Evolutionary conservation across 192 early-diverging fungal species (phyloP).

Genomic region (Backusella westeae): DNA sequence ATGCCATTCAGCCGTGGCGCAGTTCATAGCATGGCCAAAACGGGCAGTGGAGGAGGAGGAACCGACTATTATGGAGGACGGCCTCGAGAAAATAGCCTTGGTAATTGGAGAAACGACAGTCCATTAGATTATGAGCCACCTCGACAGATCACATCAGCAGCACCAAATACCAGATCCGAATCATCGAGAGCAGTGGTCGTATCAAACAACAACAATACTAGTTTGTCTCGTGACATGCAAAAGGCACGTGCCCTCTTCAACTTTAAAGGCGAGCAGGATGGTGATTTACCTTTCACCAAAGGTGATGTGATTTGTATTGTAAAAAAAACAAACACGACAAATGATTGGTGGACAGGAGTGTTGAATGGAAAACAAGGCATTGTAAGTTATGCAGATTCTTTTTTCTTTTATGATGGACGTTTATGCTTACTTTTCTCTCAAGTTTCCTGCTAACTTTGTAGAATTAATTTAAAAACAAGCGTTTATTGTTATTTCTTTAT

Average conservation of each 20-base stretch:
- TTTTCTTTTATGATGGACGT: not conserved
- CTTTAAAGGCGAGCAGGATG: conserved; percentile 74
- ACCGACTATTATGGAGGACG: not conserved
- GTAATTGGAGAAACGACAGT: not conserved
- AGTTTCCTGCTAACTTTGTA: conserved; percentile 26
- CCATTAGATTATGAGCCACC: not conserved
- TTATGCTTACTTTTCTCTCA: not conserved
- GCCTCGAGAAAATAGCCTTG: not conserved
- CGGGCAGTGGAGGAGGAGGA: not conserved
- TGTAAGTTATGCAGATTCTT: conserved; percentile 7
- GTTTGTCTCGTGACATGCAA: not conserved
- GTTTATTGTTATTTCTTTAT: not conserved
- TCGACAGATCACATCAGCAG: not conserved
- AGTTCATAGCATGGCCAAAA: conserved; percentile 1
- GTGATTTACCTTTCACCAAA: conserved; percentile 82
- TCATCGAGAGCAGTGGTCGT: not conserved
- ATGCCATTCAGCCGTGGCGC: not conserved
- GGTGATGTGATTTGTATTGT: conserved; percentile 84
- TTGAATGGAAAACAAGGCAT: conserved; percentile 17
- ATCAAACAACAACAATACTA: not conserved
- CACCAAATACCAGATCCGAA: not conserved
- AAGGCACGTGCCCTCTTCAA: conserved; percentile 81
- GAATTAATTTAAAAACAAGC: not conserved
- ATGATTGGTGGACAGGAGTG: conserved; percentile 92
- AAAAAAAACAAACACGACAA: conserved; percentile 63